Conservation (phyloP, 495 filamentous ascomycete genomes). For the Aspergillus homomorphus region DNA sequence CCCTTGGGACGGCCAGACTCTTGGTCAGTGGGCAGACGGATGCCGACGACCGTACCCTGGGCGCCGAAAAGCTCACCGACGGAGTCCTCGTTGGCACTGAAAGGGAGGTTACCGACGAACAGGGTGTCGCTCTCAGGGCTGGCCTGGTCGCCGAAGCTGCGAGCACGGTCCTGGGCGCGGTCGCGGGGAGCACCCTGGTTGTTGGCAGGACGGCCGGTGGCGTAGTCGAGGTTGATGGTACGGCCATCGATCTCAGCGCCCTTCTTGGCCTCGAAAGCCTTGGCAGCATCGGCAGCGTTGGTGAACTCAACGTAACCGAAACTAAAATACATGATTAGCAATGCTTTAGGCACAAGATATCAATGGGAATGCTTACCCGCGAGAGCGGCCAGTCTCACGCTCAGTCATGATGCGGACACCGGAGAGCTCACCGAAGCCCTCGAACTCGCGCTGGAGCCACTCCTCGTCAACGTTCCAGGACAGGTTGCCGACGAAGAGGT, state of each 20-base stretch:
- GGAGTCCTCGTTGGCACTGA: constrained; percentile 73
- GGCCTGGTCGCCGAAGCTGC: constrained; percentile 74
- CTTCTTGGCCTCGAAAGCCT: constrained; percentile 78
- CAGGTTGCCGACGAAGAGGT: constrained; percentile 89
- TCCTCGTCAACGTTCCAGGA: constrained; percentile 95
- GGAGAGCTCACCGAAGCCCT: constrained; percentile 73
- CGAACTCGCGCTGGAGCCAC: constrained; percentile 82
- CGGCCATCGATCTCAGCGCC: constrained; percentile 80
- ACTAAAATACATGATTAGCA: constrained; percentile 38
- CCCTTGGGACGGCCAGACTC: constrained; percentile 88
- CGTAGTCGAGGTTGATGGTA: constrained; percentile 84
- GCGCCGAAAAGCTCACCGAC: constrained; percentile 72
- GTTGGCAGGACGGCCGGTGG: constrained; percentile 58
- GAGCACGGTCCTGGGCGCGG: constrained; percentile 65
- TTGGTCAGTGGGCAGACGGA: constrained; percentile 86
- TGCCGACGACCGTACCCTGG: constrained; percentile 66
- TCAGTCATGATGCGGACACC: constrained; percentile 81
- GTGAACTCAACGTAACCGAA: constrained; percentile 96
- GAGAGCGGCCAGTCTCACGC: constrained; percentile 76
- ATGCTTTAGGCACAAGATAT: not conserved
- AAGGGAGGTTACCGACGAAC: constrained; percentile 90
- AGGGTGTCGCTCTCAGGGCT: constrained; percentile 79
- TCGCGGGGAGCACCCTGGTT: constrained; percentile 47
- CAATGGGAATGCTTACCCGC: constrained; percentile 57
- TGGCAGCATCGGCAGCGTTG: constrained; percentile 62